Base-by-base conservation (phyloP, 148 eudicot species). In the Hydrangea macrophylla region DNA sequence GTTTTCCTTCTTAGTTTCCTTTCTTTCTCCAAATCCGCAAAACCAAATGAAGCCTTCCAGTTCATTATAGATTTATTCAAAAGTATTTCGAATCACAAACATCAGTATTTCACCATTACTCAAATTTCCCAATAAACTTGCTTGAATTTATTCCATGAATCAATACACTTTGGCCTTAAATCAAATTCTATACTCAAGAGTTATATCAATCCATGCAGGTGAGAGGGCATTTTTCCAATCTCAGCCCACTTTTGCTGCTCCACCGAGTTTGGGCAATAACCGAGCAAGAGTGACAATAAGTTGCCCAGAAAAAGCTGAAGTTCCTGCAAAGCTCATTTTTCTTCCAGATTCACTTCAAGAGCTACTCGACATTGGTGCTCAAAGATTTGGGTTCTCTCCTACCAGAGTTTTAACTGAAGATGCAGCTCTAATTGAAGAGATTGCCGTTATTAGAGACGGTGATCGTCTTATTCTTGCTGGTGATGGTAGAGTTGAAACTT, bases 341-440 rank as follows among this genome's bases (percentile, higher is more conserved):
- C 73, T 92, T 65, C 97, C 97, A 0, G 84, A 76, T 7, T 76
- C 86, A 28, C 54, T 92, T 32, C 74, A 87, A 64, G 89, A 89
- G 50, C 73, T 92, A 57, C 79, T 87, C 22, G 86, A 84, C 5
- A 58, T 79, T 20, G 89, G 89, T 18, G 61, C 77, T 51, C 73
- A 75, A 44, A 92, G 76, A 61, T 92, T 89, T 58, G 86, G 80
- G 18, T 60, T 80, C 50, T 55, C 30, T 54, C 76, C 79, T 28
- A 70, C 84, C 5, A 71, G 76, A 68, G 75, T 89, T 55, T 26
- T 76, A n/a, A 75, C 79, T 0, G 62, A 28, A 63, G 90, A 73
- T 27, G 92, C 96, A 73, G 98, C 88, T 66, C 74, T 81, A 64
- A 56, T 92, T 53, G 93, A 92, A 48, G 89, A 85, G 22, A 78